Evolutionary conservation across 495 filamentous ascomycete genomes (phyloP).

Genomic region (Penicillium pancosmium): DNA sequence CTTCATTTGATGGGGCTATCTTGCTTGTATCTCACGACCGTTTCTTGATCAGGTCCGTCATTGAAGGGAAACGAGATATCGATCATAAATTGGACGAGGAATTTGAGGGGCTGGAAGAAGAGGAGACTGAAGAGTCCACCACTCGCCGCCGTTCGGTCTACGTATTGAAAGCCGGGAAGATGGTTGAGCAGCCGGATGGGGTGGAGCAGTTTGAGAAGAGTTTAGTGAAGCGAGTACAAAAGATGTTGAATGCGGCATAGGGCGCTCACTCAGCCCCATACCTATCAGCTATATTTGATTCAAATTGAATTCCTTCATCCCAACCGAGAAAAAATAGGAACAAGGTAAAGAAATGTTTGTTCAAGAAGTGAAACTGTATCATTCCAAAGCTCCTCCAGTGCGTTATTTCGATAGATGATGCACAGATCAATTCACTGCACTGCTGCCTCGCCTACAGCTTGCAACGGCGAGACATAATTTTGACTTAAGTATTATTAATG

Average conservation of each 20-base stretch:
- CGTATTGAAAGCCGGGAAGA: constrained; percentile 56
- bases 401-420: too few relatives aligned
- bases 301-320: too few relatives aligned
- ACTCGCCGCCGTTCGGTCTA: constrained; percentile 59
- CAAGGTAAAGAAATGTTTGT: too few relatives aligned
- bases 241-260: constrained; percentile 28
- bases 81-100: constrained; percentile 50
- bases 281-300: too few relatives aligned
- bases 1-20: constrained; percentile 69
- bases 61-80: constrained; percentile 60
- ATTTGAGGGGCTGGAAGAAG: constrained; percentile 52
- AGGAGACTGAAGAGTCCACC: constrained; percentile 48
- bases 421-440: too few relatives aligned
- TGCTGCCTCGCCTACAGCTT: too few relatives aligned
- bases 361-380: too few relatives aligned
- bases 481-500: too few relatives aligned
- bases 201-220: constrained; percentile 66
- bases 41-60: constrained; percentile 68
- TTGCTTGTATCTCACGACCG: constrained; percentile 77
- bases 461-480: too few relatives aligned
- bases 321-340: too few relatives aligned
- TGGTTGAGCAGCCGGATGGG: constrained; percentile 58
- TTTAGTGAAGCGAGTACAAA: constrained; percentile 59
- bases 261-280: too few relatives aligned
- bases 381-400: too few relatives aligned